These are phyloP conservation scores for Pseudogymnoascus sp. DNA, from an alignment of 2,329 filamentous ascomycete genomes.

Conservation along the genomic window DNA sequence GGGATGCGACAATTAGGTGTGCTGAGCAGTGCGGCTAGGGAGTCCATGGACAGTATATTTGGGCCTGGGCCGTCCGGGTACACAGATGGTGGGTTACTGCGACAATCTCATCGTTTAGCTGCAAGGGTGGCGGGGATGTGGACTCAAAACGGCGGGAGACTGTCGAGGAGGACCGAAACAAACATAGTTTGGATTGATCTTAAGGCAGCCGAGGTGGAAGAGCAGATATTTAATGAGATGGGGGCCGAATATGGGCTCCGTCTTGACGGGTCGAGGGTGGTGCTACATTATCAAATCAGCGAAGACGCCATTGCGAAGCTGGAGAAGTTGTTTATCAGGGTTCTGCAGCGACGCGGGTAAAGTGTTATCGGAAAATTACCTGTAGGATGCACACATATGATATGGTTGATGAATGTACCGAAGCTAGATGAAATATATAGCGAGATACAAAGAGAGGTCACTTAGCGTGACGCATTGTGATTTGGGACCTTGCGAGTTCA, in stretches of 20 bases:
- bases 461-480: not conserved
- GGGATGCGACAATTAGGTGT: constrained; percentile 71
- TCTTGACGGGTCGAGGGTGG: constrained; percentile 50
- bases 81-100: constrained; percentile 51
- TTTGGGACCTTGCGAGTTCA: not conserved
- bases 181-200: constrained; percentile 72
- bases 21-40: constrained; percentile 64
- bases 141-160: constrained; percentile 52
- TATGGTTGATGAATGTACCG: not conserved
- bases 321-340: constrained; percentile 38
- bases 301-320: constrained; percentile 49
- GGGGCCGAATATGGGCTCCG: constrained; percentile 51
- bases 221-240: constrained; percentile 45
- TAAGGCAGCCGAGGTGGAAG: constrained; percentile 43
- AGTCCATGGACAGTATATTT: constrained; percentile 75
- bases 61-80: not conserved
- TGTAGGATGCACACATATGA: not conserved
- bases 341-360: constrained; percentile 18
- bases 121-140: constrained; percentile 54
- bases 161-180: constrained; percentile 55
- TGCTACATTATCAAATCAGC: constrained; percentile 63
- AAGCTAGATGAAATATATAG: not conserved
- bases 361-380: not conserved
- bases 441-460: not conserved
- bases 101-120: constrained; percentile 53